Base-by-base conservation (phyloP, 169 alveolate genomes). In the Eimeria necatrix region DNA sequence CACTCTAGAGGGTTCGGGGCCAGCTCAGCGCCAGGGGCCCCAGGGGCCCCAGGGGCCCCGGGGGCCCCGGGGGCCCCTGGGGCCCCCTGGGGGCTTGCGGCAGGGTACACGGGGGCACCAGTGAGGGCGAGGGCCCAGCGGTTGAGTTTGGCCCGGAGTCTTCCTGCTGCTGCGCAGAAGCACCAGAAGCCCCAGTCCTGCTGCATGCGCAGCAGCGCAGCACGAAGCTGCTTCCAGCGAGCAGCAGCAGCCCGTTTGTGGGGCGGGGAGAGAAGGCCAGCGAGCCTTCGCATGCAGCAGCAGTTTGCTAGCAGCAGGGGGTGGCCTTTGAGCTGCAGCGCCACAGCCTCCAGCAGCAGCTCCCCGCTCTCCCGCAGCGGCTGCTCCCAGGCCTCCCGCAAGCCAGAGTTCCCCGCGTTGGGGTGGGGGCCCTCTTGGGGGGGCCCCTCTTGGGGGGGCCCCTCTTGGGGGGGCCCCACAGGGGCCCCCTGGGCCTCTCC, bases 131-230 rank as follows among this genome's bases (percentile, higher is more conserved):
- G 32, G 22, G 86, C 86, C 3, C 24, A 20, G 24, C 32, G 9
- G 24, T 76, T 76, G 4, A 76, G 86, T 26, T 5, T 76, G 32
- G 12, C 16, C 22, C 86, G 6, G 59, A 76, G n/a, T 26, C 56
- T 3, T 8, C 46, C 32, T 46, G 86, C 86, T 76, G 86, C 86
- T 4, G 86, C 86, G 22, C 86, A 76, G 86, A 76, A 60, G 46
- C 86, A 76, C 86, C 86, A 76, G 56, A 76, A 48, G 24, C 86
- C 86, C 86, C 86, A 76, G 6, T 76, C 61, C 56, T 76, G 86
- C 86, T 76, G 86, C 46, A 76, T 41, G 12, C 46, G 22, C 86
- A 76, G 86, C 56, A 76, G 86, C 22, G 20, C 5, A 8, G 3
- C 5, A 4, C 56, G 5, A 20, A 76, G 20, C 4, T 26, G 4